Evolutionary conservation across 345 rosid species (phyloP), one percentile per base, ranked within the genome.

Genomic region (Eucalyptus polyanthemos): DNA sequence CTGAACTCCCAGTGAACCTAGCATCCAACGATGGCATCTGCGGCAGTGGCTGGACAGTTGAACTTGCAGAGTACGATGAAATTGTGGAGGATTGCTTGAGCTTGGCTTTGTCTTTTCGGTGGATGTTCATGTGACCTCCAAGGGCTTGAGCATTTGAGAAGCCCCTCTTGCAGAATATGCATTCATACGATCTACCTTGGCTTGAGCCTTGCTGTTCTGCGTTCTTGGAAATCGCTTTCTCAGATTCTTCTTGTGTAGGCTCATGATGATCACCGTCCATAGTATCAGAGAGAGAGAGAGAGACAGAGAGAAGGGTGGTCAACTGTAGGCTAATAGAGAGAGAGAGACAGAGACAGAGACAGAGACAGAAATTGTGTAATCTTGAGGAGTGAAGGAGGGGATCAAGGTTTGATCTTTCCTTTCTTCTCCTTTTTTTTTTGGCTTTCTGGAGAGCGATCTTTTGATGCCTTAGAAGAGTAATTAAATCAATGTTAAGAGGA

Each of bases 91-190:
- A 50, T 81, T 93, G 93, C 89, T 94, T 95, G 91, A 95, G 94
- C 90, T 93, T 95, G 88, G 95, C 97, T 90, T 95, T 96, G 93
- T 96, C 95, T 93, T 93, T 93, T 87, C 99, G 93, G 90, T 97
- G 99, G 87, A 97, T 96, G 89, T 97, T 97, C 99, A 97, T 96
- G 93, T 97, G 99, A 11, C 98, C 98, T 4, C 99, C 99, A 19
- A 97, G 92, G 87, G 98, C 99, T 90, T 96, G 99, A 53, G 99
- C 98, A 90, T 93, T 97, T 42, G 98, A 93, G 92, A 97, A 97
- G 27, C 99, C 98, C 91, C 98, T 95, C 93, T 94, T 95, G 92
- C 99, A 97, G 88, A 95, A 97, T 88, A 92, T 92, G 90, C 99
- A 97, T 86, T 94, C 94, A 62, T 96, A 96, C 85, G 96, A 93